Conservation (phyloP, 2,329 filamentous ascomycete species). For the Alternaria sp. region DNA sequence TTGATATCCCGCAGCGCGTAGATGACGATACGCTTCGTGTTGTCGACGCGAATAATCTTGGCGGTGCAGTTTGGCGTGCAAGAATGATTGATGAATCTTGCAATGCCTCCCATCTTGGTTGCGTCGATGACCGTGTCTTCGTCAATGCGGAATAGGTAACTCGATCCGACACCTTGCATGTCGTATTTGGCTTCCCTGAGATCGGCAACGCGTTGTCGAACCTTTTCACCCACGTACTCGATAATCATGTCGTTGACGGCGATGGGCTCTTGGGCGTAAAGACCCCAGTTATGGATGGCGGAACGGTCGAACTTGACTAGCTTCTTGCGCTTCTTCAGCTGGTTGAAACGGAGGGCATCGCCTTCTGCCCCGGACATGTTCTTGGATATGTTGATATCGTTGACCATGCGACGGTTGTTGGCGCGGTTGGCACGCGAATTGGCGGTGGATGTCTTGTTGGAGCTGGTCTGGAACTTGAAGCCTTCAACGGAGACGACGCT, state of each 20-base stretch:
- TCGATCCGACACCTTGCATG: conserved; percentile 95
- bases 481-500: conserved; percentile 42
- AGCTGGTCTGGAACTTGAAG: conserved; percentile 68
- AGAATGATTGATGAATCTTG: conserved; percentile 97
- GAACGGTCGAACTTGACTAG: conserved; percentile 97
- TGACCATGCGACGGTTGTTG: conserved; percentile 92
- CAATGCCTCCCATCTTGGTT: conserved; percentile 97
- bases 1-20: conserved; percentile 95
- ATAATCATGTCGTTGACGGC: conserved; percentile 99
- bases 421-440: conserved; percentile 93
- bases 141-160: conserved; percentile 97
- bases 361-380: conserved; percentile 73
- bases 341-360: conserved; percentile 95
- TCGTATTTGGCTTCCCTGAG: conserved; percentile 90
- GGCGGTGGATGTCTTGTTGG: conserved; percentile 83
- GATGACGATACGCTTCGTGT: conserved; percentile 97
- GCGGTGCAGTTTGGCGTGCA: conserved; percentile 98
- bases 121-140: conserved; percentile 98
- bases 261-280: conserved; percentile 98
- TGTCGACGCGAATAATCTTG: conserved; percentile 99
- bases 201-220: conserved; percentile 96
- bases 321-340: conserved; percentile 99
- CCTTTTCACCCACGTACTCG: conserved; percentile 97
- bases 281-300: conserved; percentile 97
- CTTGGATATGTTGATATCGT: conserved; percentile 95